A percentile compares a stretch with the other conserved stretches of the same genome.
phyloP scores from a whole-genome alignment of 208 protist genomes.

The Leishmania tarentolae region DNA sequence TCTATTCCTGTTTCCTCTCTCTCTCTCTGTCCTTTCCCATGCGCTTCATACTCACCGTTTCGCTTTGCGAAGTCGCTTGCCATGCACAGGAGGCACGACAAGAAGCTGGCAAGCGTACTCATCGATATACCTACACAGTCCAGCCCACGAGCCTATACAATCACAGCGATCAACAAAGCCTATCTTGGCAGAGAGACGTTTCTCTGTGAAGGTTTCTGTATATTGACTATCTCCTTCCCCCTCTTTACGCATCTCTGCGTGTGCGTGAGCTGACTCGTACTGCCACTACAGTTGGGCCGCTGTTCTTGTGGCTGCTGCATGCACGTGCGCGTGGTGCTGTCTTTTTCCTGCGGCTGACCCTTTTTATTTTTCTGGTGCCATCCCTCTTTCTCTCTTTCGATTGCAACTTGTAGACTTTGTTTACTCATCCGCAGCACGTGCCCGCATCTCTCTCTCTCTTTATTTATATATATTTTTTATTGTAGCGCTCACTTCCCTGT shows the following conservation, averaged over 20 bases:
- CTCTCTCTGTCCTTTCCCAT: not conserved
- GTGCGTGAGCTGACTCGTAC: not conserved
- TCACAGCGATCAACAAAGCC: not conserved
- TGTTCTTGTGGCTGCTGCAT: not conserved
- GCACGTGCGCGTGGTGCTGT: slow-evolving; percentile 1
- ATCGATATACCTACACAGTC: not conserved
- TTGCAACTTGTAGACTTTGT: slow-evolving; percentile 3
- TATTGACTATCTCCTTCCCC: not conserved
- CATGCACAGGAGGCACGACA: not conserved
- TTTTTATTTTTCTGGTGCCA: not conserved
- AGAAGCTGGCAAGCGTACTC: not conserved
- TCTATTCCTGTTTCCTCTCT: not conserved
- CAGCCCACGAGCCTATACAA: not conserved
- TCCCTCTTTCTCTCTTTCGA: slow-evolving; percentile 19
- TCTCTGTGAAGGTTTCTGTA: not conserved
- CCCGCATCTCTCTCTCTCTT: not conserved
- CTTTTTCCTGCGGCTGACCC: not conserved
- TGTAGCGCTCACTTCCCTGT: not conserved
- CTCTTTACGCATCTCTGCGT: not conserved
- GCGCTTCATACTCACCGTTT: not conserved
- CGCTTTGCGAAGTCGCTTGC: not conserved
- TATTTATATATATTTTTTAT: not conserved
- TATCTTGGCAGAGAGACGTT: not conserved
- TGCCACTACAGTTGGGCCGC: not conserved
- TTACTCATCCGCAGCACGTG: not conserved